Conservation (phyloP, 1,284 basidiomycete genomes). For the Puccinia novopanici region DNA sequence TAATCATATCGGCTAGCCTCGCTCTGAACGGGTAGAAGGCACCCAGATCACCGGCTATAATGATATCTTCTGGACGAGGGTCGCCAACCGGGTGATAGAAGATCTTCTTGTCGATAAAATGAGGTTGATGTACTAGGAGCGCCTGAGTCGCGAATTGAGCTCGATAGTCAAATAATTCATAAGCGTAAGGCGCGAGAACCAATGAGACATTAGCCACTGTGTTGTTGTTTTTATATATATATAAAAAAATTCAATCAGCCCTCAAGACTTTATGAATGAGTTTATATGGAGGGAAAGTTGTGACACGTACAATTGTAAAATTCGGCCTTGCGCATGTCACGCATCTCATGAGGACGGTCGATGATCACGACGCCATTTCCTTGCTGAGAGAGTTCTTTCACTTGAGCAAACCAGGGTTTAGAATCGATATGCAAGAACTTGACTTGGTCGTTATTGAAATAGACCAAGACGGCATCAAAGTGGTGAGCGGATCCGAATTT, state of each 20-base stretch:
- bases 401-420: slow-evolving; percentile 46
- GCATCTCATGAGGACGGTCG: slow-evolving; percentile 49
- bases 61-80: slow-evolving; percentile 37
- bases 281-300: not conserved
- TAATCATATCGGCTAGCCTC: slow-evolving; percentile 45
- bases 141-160: slow-evolving; percentile 35
- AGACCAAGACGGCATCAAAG: slow-evolving; percentile 47
- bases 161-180: slow-evolving; percentile 50
- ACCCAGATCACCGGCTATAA: slow-evolving; percentile 46
- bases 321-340: slow-evolving; percentile 46
- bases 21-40: slow-evolving; percentile 49
- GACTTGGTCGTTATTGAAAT: slow-evolving; percentile 50
- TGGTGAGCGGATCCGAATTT: slow-evolving; percentile 30
- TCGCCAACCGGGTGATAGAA: slow-evolving; percentile 45
- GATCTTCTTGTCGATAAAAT: slow-evolving; percentile 44
- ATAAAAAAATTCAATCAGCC: not conserved
- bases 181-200: slow-evolving; percentile 47
- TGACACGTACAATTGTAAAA: slow-evolving; percentile 39
- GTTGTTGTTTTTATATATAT: too few relatives aligned
- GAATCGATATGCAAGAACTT: slow-evolving; percentile 47
- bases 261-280: not conserved
- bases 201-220: slow-evolving; percentile 44
- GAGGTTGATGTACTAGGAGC: slow-evolving; percentile 44
- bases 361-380: slow-evolving; percentile 47
- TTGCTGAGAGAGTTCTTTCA: slow-evolving; percentile 36